Evolutionary conservation across 345 rosid species (phyloP).

Genomic region (Ceriops decandra): DNA sequence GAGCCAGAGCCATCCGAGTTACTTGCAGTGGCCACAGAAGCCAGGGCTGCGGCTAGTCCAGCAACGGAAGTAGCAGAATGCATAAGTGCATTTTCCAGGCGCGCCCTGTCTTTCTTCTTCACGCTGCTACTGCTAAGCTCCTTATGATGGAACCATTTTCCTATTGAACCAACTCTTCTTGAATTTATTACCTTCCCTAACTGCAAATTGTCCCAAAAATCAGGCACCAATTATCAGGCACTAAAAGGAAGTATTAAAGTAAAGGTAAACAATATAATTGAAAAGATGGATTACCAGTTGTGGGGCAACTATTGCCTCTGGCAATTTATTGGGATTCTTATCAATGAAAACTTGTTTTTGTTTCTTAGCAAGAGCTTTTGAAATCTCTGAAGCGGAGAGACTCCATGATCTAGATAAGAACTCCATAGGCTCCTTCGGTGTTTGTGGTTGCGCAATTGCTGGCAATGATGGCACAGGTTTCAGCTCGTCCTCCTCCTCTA

Average conservation of each 20-base stretch:
- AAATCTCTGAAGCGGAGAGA: constrained; percentile 80
- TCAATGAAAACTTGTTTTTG: constrained; percentile 47
- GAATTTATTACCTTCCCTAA: constrained; percentile 46
- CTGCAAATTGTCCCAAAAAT: constrained; percentile 26
- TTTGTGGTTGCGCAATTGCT: constrained; percentile 64
- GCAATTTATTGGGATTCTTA: constrained; percentile 27
- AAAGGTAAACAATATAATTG: not conserved
- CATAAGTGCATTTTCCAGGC: constrained; percentile 67
- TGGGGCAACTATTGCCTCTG: constrained; percentile 40
- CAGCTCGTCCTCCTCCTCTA: constrained; percentile 54
- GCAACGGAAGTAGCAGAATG: constrained; percentile 86
- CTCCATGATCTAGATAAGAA: constrained; percentile 93
- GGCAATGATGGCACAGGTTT: constrained; percentile 38
- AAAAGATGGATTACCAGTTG: constrained; percentile 35
- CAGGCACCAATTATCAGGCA: not conserved
- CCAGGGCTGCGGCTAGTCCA: constrained; percentile 89
- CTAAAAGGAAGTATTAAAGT: not conserved
- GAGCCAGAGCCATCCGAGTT: constrained; percentile 41
- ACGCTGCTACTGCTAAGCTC: constrained; percentile 37
- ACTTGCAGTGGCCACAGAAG: constrained; percentile 67
- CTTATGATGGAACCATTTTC: constrained; percentile 83
- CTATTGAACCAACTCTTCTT: constrained; percentile 56
- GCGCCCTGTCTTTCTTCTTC: constrained; percentile 75
- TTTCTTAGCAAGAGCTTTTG: constrained; percentile 81
- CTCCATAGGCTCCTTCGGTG: constrained; percentile 93